These are phyloP conservation scores for Cadophora luteo-olivacea DNA, from an alignment of 2,329 filamentous ascomycete species.

Conservation along the genomic window DNA sequence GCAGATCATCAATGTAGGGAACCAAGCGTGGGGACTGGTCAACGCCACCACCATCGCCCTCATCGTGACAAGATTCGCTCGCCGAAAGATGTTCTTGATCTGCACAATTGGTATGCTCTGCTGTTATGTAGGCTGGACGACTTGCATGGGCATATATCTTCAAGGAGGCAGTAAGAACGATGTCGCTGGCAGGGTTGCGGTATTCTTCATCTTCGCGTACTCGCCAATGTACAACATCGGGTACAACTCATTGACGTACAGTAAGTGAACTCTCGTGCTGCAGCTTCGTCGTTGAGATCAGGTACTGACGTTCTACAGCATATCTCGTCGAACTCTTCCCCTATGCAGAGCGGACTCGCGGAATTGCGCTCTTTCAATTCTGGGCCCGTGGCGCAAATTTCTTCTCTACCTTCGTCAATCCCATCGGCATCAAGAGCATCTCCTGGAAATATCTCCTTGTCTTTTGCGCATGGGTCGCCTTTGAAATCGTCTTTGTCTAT, in stretches of 20 bases:
- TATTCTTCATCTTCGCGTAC: conserved; percentile 66
- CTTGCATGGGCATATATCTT: conserved; percentile 51
- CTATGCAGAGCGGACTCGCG: conserved; percentile 50
- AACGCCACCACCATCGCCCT: conserved; percentile 51
- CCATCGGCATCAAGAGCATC: conserved; percentile 51
- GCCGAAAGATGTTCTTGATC: conserved; percentile 58
- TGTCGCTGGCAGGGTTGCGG: conserved; percentile 29
- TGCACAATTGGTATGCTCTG: conserved; percentile 60
- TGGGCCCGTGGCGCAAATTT: conserved; percentile 52
- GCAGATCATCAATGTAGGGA: conserved; percentile 12
- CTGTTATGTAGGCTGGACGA: conserved; percentile 62
- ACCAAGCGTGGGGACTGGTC: conserved; percentile 52
- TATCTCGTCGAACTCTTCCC: conserved; percentile 66
- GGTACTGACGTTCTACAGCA: conserved; percentile 40
- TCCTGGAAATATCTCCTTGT: conserved; percentile 52
- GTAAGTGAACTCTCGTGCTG: conserved; percentile 40
- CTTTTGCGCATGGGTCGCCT: conserved; percentile 51
- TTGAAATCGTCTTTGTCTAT: conserved; percentile 51
- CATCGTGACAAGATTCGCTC: conserved; percentile 51
- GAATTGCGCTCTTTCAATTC: conserved; percentile 43
- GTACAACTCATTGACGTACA: conserved; percentile 71
- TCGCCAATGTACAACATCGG: conserved; percentile 67
- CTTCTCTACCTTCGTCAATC: conserved; percentile 55
- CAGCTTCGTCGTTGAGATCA: neutral
- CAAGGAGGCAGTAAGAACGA: conserved; percentile 45